Base-by-base conservation (phyloP, 495 filamentous ascomycete species). In the Aspergillus coremiiformis region DNA sequence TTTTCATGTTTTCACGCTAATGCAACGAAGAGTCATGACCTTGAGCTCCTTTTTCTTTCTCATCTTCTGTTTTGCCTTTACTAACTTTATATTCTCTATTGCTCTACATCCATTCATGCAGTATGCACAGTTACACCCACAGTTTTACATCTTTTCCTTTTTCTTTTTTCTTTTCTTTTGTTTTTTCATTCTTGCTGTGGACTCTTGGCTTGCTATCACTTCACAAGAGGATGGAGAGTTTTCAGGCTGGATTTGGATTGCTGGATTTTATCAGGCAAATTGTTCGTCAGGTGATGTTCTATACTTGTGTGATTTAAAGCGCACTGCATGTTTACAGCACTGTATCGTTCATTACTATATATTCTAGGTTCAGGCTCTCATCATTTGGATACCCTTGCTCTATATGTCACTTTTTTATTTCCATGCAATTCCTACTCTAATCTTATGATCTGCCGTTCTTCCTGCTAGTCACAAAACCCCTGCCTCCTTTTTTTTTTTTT, bases 21-120 rank as follows among this genome's bases (percentile, higher is more conserved):
- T 72, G 62, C 68, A 73, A 73, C 70, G 70, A 69, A 71, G 65
- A 70, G 59, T 68, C 64, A 74, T 71, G 69, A 67, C 60, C 52
- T 63, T 62, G 35, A 51, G 48, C 56, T 51, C 33, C 60, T 58
- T 51, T 20, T 56, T 61, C 26, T 49, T 51, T 56, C 33, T 50
- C 4, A 14, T 30, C 48, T 52, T 24, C 47, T 27, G 47, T 48
- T n/a, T 19, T 17, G 29, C 47, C 21, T 35, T 49, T 32, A n/a
- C 32, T 41, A 35, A 35, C 14, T 39, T 35, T n/a, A 6, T 51
- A 32, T 33, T 15, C 3, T 41, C 5, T 29, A 22, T 27, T n/a
- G n/a, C 44, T 23, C 27, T 29, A 21, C 52, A n/a, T 21, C 44
- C 17, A 24, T 35, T 32, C 14, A 20, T 37, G 2, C 22, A 14